Conservation (phyloP, 2,329 filamentous ascomycete species). For the Colletotrichum trifolii region DNA sequence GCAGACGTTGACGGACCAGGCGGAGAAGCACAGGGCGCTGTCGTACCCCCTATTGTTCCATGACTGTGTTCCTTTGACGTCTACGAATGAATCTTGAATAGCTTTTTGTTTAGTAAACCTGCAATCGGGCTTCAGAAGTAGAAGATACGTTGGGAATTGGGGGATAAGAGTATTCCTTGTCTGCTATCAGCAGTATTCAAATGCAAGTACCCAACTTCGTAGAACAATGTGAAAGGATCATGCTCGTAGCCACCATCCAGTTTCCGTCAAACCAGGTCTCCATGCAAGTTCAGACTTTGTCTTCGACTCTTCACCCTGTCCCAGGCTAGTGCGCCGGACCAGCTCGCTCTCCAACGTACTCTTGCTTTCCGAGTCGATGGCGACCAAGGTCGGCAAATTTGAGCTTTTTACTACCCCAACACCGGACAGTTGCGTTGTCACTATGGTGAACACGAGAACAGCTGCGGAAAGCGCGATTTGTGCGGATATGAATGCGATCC, state of each 20-base stretch:
- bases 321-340: neutral
- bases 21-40: no score
- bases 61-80: no score
- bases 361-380: conserved; percentile 9
- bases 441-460: conserved; percentile 28
- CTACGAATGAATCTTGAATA: no score
- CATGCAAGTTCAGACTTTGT: conserved; percentile 8
- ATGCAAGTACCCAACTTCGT: no score
- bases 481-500: conserved; percentile 35
- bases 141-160: no score
- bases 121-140: no score
- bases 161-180: no score
- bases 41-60: no score
- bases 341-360: neutral
- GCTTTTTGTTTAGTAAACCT: no score
- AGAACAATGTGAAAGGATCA: neutral
- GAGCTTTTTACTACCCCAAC: conserved; percentile 38
- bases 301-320: neutral
- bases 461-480: conserved; percentile 33
- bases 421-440: conserved; percentile 19
- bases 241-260: conserved; percentile 4
- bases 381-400: neutral
- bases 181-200: no score
- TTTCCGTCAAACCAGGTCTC: conserved; percentile 10
- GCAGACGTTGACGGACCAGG: neutral